Conservation (phyloP, 257 asterid species). For the Solanum chiquidenum region DNA sequence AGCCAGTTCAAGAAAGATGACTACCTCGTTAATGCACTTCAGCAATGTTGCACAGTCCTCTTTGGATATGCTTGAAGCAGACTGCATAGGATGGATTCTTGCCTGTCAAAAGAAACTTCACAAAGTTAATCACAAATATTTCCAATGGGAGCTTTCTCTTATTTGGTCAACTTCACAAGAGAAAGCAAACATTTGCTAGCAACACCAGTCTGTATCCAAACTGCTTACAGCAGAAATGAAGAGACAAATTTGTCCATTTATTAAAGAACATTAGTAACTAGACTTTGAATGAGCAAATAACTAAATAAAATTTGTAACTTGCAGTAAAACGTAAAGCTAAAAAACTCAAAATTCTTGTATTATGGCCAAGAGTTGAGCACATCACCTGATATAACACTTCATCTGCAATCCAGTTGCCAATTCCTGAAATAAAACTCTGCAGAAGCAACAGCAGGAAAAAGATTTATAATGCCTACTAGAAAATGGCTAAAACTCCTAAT, state of each 20-base stretch:
- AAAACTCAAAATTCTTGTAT: not conserved
- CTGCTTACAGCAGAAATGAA: not conserved
- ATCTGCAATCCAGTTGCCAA: constrained; percentile 99
- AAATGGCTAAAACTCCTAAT: not conserved
- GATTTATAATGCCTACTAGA: not conserved
- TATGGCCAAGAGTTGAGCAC: constrained; percentile 7
- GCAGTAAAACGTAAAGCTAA: not conserved
- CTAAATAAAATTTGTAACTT: not conserved
- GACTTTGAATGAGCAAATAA: not conserved
- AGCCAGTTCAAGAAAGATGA: not conserved
- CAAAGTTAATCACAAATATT: not conserved
- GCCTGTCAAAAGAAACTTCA: constrained; percentile 45
- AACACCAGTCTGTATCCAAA: not conserved
- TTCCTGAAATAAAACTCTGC: constrained; percentile 92
- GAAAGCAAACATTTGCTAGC: not conserved
- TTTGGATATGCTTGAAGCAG: constrained; percentile 66
- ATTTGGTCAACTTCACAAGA: not conserved
- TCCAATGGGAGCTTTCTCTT: not conserved
- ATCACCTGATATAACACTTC: constrained; percentile 92
- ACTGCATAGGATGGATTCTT: constrained; percentile 79
- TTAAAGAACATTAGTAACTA: not conserved
- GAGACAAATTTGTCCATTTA: not conserved
- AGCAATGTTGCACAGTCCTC: constrained; percentile 60
- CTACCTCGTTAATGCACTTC: constrained; percentile 81
- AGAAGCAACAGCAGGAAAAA: constrained; percentile 13